Evolutionary conservation across 345 rosid genomes (phyloP).

Genomic region (Pugionium dolabratum): DNA sequence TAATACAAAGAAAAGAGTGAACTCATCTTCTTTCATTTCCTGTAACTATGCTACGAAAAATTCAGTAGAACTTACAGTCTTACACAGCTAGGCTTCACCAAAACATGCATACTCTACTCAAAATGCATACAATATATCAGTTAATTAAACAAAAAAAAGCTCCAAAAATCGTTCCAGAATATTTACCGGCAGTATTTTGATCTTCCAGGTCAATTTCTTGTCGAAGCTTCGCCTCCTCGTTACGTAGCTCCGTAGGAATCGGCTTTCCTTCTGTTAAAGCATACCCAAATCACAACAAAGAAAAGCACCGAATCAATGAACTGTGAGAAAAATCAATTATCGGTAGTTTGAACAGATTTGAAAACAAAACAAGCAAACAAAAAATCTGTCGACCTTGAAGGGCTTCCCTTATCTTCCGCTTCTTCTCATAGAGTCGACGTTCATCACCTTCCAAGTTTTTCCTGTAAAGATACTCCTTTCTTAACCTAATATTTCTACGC

Average conservation of each 20-base stretch:
- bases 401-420: constrained; percentile 84
- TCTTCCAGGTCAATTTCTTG: constrained; percentile 89
- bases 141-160: no score
- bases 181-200: constrained; percentile 61
- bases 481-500: constrained; percentile 70
- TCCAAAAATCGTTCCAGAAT: no score
- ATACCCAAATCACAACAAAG: not conserved
- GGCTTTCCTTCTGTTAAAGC: constrained; percentile 72
- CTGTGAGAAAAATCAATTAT: not conserved
- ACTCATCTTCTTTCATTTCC: no score
- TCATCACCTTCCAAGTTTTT: constrained; percentile 95
- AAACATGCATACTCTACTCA: no score
- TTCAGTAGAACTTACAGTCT: no score
- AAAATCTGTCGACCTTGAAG: constrained; percentile 51
- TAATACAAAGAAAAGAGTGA: no score
- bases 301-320: constrained; percentile 5
- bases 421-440: constrained; percentile 71
- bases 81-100: no score
- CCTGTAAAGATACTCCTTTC: constrained; percentile 83
- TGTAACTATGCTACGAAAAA: no score
- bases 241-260: constrained; percentile 88
- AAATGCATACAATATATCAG: no score
- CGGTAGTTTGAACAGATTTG: no score
- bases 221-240: constrained; percentile 82
- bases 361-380: no score